Base-by-base conservation (phyloP, 108 stramenopile species). In the Nannochloropsis granulata region DNA sequence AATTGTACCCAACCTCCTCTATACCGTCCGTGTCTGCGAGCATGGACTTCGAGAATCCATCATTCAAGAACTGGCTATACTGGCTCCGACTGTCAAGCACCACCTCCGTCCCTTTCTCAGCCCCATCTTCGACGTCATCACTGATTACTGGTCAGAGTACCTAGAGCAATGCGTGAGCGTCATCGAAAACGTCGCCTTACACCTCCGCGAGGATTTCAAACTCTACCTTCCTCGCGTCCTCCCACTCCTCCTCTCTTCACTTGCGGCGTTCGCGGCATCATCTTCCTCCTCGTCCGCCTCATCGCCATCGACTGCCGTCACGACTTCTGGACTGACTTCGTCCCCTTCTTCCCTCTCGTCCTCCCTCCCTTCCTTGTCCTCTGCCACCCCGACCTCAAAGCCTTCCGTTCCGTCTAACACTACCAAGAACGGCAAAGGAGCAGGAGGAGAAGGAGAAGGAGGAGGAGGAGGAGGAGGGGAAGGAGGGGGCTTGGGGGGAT, bases 1-100 rank as follows among this genome's bases (percentile, higher is more conserved):
- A 19, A 94, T 96, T 85, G 93, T 99, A 19, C 98, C 97, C 21
- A 93, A 96, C 83, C 93, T 98, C 45, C 85, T 97, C 82, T 43
- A 90, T 34, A 92, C 94, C 44, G 91, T 95, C 24, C 91, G 93
- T 56, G 44, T 80, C 16, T 85, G 93, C 44, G 94, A 94, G 85
- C 90, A 92, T 24, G 94, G 91, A 43, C 86, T 99, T 13, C 89
- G 96, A 78, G 96, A 98, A 86, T 92, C 93, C 44, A 89, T 98
- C 42, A 82, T 99, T 21, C 94, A 95, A 85, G 95, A 97, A 82
- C 88, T 95, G 23, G 94, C 94, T 71, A 91, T 91, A 45, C 86
- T 99, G 46, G 95, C 95, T 79, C 79, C 90, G 24, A 96, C 97
- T 84, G 94, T 95, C 11, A 86, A 91, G 79, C 94, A 94, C 79